Conservation (phyloP, 2,329 filamentous ascomycete genomes). For the Sporothrix inflata region DNA sequence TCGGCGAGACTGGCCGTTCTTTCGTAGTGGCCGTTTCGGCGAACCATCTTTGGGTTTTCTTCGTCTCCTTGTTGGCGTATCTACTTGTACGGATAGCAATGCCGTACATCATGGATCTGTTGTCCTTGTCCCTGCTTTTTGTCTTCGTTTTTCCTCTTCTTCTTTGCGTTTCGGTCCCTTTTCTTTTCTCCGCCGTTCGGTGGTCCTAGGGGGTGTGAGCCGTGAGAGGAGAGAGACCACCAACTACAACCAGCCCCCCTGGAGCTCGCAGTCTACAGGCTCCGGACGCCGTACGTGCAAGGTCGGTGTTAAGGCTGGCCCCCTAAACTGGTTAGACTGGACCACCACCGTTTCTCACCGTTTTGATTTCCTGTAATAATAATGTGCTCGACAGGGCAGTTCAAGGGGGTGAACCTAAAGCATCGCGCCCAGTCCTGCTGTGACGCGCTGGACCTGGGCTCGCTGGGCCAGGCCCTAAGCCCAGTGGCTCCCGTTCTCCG, state of each 20-base stretch:
- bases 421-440: no score
- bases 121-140: background rate
- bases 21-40: constrained; percentile 3
- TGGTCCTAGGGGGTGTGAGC: background rate
- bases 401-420: no score
- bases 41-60: background rate
- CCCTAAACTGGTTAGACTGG: background rate
- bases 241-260: background rate
- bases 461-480: background rate
- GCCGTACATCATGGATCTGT: background rate
- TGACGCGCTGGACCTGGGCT: no score
- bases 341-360: background rate
- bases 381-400: no score
- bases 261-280: constrained; percentile 23
- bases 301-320: background rate
- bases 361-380: background rate
- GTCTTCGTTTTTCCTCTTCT: background rate
- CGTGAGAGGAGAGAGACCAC: background rate
- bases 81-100: background rate
- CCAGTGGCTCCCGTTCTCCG: background rate
- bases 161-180: background rate
- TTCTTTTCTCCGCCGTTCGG: constrained; percentile 16
- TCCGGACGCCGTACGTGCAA: constrained; percentile 23
- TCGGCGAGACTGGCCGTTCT: background rate
- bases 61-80: background rate